These are phyloP conservation scores for Chrysanthemum seticuspe DNA, from an alignment of 129 eudicot genomes.

Conservation along the genomic window DNA sequence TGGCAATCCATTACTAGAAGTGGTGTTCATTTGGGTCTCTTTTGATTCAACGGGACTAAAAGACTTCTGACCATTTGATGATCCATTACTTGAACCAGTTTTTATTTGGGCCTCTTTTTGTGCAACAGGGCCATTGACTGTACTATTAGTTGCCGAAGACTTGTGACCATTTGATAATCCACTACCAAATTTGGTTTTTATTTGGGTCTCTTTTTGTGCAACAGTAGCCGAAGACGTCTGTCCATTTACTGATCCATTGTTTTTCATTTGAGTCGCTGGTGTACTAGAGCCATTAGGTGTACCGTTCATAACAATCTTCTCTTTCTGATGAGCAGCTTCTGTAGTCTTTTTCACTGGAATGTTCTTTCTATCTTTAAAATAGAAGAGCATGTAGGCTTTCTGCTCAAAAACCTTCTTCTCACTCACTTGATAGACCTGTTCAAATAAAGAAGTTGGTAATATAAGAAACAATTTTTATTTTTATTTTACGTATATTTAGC, in stretches of 20 bases:
- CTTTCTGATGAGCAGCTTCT: conserved; percentile 49
- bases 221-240: not conserved
- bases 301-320: conserved; percentile 37
- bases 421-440: conserved; percentile 80
- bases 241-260: conserved; percentile 26
- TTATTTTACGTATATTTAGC: not conserved
- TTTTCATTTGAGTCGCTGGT: not conserved
- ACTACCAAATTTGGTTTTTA: not conserved
- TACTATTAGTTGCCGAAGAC: no score
- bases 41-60: conserved; percentile 30
- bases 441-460: not conserved
- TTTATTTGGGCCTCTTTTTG: conserved; percentile 23
- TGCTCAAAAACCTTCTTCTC: conserved; percentile 85
- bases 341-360: conserved; percentile 38
- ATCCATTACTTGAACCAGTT: conserved; percentile 25
- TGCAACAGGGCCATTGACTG: not conserved
- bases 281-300: conserved; percentile 4
- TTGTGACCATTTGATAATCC: no score
- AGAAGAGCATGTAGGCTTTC: conserved; percentile 94
- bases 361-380: conserved; percentile 58
- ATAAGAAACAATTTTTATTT: not conserved
- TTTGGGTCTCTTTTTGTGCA: conserved; percentile 10
- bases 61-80: conserved; percentile 26
- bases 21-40: conserved; percentile 30
- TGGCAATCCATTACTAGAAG: conserved; percentile 22